Base-by-base conservation (phyloP, 2,329 filamentous ascomycete genomes). In the Verticillium zaregamsianum region DNA sequence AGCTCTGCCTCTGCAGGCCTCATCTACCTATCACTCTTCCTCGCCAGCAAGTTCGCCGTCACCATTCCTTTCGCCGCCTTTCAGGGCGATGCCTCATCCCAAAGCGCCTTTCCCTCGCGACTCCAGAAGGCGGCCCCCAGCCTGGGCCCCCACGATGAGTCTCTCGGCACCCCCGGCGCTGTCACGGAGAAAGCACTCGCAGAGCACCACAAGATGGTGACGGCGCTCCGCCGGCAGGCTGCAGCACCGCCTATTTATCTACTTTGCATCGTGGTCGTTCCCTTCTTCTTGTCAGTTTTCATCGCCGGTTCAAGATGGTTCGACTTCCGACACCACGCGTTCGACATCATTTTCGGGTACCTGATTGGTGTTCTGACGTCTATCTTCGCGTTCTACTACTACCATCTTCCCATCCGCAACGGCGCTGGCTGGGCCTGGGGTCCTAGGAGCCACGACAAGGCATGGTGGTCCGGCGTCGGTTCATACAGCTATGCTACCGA, bases 341-440 rank as follows among this genome's bases (percentile, higher is more conserved):
- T 97, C 72, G 94, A 98, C 66, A 91, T 97, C 66, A 77, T 97
- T 2, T 92, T 90, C 65, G 94, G 94, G n/a, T 90, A 89, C 61
- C 66, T 90, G 14, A 90, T 97, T 64, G 94, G 94, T 9, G 82
- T 89, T 15, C 76, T 87, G 55, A 85, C 85, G 40, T 85, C 91
- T 23, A 88, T 88, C 72, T 87, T 94, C 67, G 85, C 88, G 3
- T 97, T 97, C 79, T 83, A 90, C 28, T 92, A 89, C 78, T 97
- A 97, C 72, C 92, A 97, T 71, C 78, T 95, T 11, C 92, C 93
- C 0, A 87, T 96, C 65, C 80, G 79, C 23, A 82, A 84, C n/a
- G 92, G 92, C 7, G 90, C 89, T 2, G 93, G 93, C 15, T 97
- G 93, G 92, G 87, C 91, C 0, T 97, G 93, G 93, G 92, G 90